Percentiles rank a stretch among this genome's conserved stretches.
Evolutionary conservation across 2,329 filamentous ascomycete genomes (phyloP).

Genomic region (Paraconiothyrium sp.): DNA sequence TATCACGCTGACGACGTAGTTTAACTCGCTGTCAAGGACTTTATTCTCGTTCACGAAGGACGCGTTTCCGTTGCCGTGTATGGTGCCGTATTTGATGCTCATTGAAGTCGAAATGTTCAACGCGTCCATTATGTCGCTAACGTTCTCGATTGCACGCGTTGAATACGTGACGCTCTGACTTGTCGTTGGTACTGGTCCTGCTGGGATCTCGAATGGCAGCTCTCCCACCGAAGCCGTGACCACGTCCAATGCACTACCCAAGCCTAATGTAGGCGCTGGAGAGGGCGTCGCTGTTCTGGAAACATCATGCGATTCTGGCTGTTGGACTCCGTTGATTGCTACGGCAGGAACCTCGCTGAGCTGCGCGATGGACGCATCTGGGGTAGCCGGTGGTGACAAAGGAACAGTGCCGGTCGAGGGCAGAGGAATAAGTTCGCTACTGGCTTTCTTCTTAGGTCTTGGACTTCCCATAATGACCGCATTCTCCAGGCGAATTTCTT

Average conservation of each 20-base stretch:
- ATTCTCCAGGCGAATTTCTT: conserved; percentile 51
- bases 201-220: conserved; percentile 27
- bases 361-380: conserved; percentile 16
- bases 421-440: neutral
- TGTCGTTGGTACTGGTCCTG: conserved; percentile 30
- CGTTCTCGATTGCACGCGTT: conserved; percentile 44
- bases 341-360: conserved; percentile 24
- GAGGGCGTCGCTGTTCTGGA: conserved; percentile 7
- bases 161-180: conserved; percentile 45
- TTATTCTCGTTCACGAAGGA: conserved; percentile 44
- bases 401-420: neutral
- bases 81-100: conserved; percentile 51
- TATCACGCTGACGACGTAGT: conserved; percentile 41
- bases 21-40: conserved; percentile 42
- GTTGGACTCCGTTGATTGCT: conserved; percentile 28
- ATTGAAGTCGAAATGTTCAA: conserved; percentile 52
- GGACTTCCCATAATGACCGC: conserved; percentile 37
- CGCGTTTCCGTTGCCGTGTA: conserved; percentile 44
- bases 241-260: conserved; percentile 25
- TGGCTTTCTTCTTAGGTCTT: conserved; percentile 3
- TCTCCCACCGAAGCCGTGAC: conserved; percentile 20
- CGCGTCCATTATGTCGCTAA: conserved; percentile 51
- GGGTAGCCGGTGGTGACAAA: conserved; percentile 27
- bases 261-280: neutral
- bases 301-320: neutral